phyloP scores from a whole-genome alignment of 345 rosid species.

The Eucalyptus curtisii region DNA sequence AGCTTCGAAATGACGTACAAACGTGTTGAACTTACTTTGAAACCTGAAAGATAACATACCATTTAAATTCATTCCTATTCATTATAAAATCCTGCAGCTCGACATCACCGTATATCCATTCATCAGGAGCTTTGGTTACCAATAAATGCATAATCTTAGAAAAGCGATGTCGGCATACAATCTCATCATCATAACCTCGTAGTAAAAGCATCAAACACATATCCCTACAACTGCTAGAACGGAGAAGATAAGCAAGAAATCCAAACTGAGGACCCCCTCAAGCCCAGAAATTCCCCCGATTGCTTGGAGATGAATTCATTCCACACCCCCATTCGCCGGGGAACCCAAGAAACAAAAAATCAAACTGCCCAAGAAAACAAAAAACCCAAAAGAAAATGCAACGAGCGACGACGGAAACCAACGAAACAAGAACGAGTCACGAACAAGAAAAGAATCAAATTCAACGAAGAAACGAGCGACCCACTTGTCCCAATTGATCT shows the following conservation, averaged over 20 bases:
- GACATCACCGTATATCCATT: background rate
- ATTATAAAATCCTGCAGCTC: background rate
- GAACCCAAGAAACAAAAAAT: background rate
- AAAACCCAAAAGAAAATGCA: background rate
- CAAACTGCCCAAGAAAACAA: background rate
- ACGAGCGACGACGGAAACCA: background rate
- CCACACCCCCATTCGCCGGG: background rate
- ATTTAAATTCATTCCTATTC: background rate
- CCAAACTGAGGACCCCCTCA: background rate
- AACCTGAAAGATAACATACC: background rate
- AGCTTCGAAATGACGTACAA: background rate
- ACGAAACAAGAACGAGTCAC: background rate
- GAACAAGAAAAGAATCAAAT: background rate
- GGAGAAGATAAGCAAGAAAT: background rate
- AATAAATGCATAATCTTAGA: background rate
- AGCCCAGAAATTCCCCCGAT: background rate
- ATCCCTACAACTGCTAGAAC: background rate
- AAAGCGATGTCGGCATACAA: background rate
- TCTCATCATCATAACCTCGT: background rate
- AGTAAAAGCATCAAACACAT: background rate
- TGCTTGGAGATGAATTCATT: background rate
- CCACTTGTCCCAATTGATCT: conserved; percentile 98
- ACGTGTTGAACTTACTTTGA: background rate
- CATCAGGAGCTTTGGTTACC: background rate
- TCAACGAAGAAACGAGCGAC: background rate